phyloP scores from a whole-genome alignment of 192 early-diverging fungal species.

The Ambispora gerdemannii region DNA sequence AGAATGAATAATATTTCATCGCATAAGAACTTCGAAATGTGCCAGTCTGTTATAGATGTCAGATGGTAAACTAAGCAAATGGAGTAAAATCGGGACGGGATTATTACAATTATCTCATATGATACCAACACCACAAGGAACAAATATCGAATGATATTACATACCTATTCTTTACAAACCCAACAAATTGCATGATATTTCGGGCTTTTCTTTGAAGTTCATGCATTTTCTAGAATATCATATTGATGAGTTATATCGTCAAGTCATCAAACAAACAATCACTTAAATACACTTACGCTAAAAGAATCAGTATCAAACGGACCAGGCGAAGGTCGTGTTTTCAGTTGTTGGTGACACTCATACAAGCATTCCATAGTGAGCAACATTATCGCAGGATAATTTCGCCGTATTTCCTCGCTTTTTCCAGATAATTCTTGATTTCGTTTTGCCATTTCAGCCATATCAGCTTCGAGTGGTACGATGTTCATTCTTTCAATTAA shows the following conservation, averaged over 20 bases:
- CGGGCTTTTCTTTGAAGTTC: slow-evolving; percentile 14
- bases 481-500: slow-evolving; percentile 64
- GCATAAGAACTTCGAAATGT: slow-evolving; percentile 1
- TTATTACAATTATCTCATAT: too few relatives aligned
- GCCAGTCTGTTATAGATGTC: not conserved
- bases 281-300: slow-evolving; percentile 8
- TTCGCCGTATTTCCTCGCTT: slow-evolving; percentile 67
- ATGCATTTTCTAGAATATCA: not conserved
- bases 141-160: not conserved
- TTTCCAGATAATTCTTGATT: slow-evolving; percentile 63
- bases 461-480: slow-evolving; percentile 61
- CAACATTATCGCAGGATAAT: slow-evolving; percentile 74
- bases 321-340: slow-evolving; percentile 22
- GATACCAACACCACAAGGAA: too few relatives aligned
- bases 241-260: not conserved
- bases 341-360: slow-evolving; percentile 56
- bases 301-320: not conserved
- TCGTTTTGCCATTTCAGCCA: slow-evolving; percentile 52
- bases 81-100: too few relatives aligned
- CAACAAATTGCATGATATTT: slow-evolving; percentile 8
- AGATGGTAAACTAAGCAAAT: not conserved
- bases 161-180: slow-evolving; percentile 21
- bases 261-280: not conserved
- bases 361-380: slow-evolving; percentile 67
- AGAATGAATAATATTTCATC: not conserved